These are phyloP conservation scores for Nakazawaea peltata DNA, from an alignment of 805 yeast genomes.

Conservation along the genomic window DNA sequence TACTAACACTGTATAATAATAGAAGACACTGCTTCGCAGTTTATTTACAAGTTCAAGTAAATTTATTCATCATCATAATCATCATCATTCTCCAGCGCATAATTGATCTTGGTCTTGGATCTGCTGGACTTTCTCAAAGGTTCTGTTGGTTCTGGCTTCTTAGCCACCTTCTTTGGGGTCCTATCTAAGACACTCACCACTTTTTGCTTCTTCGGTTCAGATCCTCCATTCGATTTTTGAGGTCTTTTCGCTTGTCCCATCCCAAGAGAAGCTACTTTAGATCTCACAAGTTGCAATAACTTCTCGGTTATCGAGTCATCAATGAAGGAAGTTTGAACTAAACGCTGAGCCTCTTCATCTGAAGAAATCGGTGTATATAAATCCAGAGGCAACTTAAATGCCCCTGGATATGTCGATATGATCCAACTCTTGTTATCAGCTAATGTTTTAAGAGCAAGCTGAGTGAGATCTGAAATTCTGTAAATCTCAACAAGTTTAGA, in stretches of 20 bases:
- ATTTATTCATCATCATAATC: slow-evolving; percentile 1
- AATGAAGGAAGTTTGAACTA: slow-evolving; percentile 48
- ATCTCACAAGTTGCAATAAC: slow-evolving; percentile 23
- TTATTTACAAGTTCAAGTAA: too few relatives aligned
- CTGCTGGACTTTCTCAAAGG: slow-evolving; percentile 4
- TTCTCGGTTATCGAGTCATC: slow-evolving; percentile 35
- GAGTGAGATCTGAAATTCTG: slow-evolving; percentile 65
- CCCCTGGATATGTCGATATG: slow-evolving; percentile 77
- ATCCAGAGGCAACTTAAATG: slow-evolving; percentile 61
- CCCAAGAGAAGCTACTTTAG: too few relatives aligned
- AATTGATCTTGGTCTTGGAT: slow-evolving; percentile 22
- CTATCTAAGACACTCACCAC: too few relatives aligned
- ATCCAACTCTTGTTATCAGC: slow-evolving; percentile 56
- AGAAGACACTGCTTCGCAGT: too few relatives aligned
- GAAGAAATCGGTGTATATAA: slow-evolving; percentile 54
- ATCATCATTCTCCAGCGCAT: slow-evolving; percentile 18
- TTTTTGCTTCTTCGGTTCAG: slow-evolving; percentile 9
- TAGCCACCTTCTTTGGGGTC: slow-evolving; percentile 9
- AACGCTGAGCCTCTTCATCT: slow-evolving; percentile 47
- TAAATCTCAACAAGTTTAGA: slow-evolving; percentile 36
- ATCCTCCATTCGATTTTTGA: slow-evolving; percentile 1
- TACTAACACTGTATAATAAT: too few relatives aligned
- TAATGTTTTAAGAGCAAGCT: slow-evolving; percentile 50
- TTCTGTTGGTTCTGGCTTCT: background rate
- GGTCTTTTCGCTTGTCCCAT: too few relatives aligned